Evolutionary conservation across 1,284 basidiomycete species (phyloP), one percentile per base, ranked within the genome.

Genomic region (Coniferiporia sulphurascens): DNA sequence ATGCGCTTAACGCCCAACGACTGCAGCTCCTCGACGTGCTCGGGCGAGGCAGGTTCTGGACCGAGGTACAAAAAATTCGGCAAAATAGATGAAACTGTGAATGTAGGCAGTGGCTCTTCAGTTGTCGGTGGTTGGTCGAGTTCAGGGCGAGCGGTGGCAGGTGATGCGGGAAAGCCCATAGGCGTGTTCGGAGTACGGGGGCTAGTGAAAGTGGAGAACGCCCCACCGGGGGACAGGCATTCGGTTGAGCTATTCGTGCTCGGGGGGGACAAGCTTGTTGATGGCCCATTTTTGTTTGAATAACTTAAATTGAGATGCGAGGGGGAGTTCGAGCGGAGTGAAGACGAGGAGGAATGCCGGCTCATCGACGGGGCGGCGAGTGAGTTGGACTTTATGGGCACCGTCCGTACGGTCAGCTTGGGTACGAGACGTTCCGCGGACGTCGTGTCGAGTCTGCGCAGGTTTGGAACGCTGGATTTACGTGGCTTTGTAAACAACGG

Each of bases 51-150:
- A n/a, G 92, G 80, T 70, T 98, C 94, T 0, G 95, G 91, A 1
- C 95, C 95, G 15, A 98, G 82, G 71, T 85, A 98, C 19, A 98
- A 78, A 72, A 96, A 96, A 60, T 85, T 83, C 0, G 95, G 94
- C 1, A 98, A 77, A 63, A 98, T 97, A 10, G 87, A 91, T 12
- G 92, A 94, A 21, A 95, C 83, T 19, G 80, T 76, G 68, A 96
- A 95, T 1, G 75, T 72, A 4, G 84, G 82, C 63, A 82, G 77
- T 21, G 82, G 78, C 41, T 80, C 78, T 63, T 81, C 82, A 35
- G 62, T 60, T 13, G 80, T 79, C 9, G 78, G 79, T 7, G 84
- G 80, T 58, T 76, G 73, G 15, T 78, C 76, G 32, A 72, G 69
- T n/a, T 84, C 76, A 15, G 75, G 79, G 1, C 85, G 81, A 1